phyloP scores from a whole-genome alignment of 306 rosid species.

The Dryas drummondii region DNA sequence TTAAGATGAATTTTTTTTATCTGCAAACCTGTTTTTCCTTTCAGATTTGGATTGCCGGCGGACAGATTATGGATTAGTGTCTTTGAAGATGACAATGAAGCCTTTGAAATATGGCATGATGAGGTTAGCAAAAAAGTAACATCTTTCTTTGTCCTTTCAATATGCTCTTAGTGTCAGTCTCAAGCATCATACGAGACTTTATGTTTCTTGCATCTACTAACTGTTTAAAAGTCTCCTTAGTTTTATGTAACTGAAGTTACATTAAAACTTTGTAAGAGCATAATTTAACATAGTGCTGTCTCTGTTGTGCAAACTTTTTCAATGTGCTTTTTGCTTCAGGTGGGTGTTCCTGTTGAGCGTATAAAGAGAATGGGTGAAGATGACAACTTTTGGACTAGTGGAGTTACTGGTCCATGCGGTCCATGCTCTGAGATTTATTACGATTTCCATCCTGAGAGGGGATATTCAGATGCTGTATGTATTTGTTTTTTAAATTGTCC shows the following conservation, averaged over 20 bases:
- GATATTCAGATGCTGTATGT: slow-evolving; percentile 61
- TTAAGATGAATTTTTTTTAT: not conserved
- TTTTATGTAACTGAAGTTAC: not conserved
- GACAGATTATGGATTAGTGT: slow-evolving; percentile 83
- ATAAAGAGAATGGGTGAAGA: slow-evolving; percentile 91
- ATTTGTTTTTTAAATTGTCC: not conserved
- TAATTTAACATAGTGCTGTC: not conserved
- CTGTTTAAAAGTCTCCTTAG: not conserved
- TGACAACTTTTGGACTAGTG: slow-evolving; percentile 95
- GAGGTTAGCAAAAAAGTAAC: slow-evolving; percentile 45
- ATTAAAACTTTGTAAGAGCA: not conserved
- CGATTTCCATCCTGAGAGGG: slow-evolving; percentile 87
- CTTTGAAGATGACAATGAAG: slow-evolving; percentile 76
- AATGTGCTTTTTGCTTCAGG: slow-evolving; percentile 43
- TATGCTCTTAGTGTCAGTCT: not conserved
- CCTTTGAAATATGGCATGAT: slow-evolving; percentile 71
- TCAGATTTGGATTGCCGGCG: slow-evolving; percentile 72
- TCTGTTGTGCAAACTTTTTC: slow-evolving; percentile 7
- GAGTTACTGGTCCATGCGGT: slow-evolving; percentile 92
- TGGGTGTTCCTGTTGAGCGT: slow-evolving; percentile 77
- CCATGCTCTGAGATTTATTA: slow-evolving; percentile 96
- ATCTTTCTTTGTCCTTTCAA: slow-evolving; percentile 9
- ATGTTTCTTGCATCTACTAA: not conserved
- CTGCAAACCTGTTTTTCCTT: slow-evolving; percentile 23
- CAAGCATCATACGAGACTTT: not conserved